Evolutionary conservation across 2,329 filamentous ascomycete genomes (phyloP).

Genomic region (Aspergillus viridinutans): DNA sequence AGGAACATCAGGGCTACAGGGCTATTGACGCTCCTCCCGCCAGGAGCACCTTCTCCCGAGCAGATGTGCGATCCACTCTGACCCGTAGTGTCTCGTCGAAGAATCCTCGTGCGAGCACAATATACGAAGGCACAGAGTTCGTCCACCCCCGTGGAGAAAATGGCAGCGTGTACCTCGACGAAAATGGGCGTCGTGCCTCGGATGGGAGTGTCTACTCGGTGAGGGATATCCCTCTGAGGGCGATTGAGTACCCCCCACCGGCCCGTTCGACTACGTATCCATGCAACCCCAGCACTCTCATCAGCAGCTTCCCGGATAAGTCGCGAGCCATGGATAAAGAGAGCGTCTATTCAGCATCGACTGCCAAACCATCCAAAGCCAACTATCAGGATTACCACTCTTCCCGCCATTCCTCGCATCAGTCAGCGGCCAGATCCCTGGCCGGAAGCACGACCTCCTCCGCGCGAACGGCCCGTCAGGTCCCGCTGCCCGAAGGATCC

Average conservation of each 20-base stretch:
- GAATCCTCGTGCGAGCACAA: slow-evolving; percentile 38
- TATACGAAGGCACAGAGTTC: slow-evolving; percentile 39
- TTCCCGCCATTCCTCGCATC: slow-evolving; percentile 21
- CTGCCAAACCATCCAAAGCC: slow-evolving; percentile 31
- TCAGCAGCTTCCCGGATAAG: slow-evolving; percentile 39
- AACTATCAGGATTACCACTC: slow-evolving; percentile 22
- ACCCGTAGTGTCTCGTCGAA: slow-evolving; percentile 36
- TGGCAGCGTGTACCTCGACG: slow-evolving; percentile 22
- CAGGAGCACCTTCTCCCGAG: slow-evolving; percentile 25
- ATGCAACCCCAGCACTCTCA: slow-evolving; percentile 36
- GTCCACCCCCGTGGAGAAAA: slow-evolving; percentile 12
- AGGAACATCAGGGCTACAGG: slow-evolving; percentile 22
- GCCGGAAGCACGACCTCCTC: slow-evolving; percentile 26
- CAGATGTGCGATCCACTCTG: slow-evolving; percentile 27
- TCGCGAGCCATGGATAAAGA: slow-evolving; percentile 25
- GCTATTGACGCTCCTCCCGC: slow-evolving; percentile 31
- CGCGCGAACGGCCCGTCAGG: slow-evolving; percentile 33
- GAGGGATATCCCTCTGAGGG: slow-evolving; percentile 33
- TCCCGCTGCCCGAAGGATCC: slow-evolving; percentile 34
- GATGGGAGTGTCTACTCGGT: slow-evolving; percentile 35
- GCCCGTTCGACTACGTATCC: slow-evolving; percentile 23
- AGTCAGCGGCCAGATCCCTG: slow-evolving; percentile 17
- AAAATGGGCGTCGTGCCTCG: slow-evolving; percentile 32
- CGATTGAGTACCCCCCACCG: slow-evolving; percentile 37
- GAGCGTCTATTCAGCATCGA: slow-evolving; percentile 35